These are phyloP conservation scores for Pinus tabuliformis DNA, from an alignment of 75 land plant genomes.

Conservation along the genomic window DNA sequence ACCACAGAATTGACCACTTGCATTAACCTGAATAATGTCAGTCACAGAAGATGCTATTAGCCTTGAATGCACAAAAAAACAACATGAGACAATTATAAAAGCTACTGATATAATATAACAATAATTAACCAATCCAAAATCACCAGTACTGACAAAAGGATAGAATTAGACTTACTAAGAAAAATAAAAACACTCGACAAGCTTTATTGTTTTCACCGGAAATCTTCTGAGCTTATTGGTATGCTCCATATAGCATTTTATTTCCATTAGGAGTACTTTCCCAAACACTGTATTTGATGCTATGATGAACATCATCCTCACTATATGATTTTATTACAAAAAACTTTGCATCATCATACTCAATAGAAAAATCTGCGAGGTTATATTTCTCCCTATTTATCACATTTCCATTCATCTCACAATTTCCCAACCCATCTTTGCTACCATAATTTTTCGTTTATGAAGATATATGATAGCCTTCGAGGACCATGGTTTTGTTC, in stretches of 20 bases:
- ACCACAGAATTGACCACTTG: constrained; percentile 80
- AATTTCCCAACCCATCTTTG: constrained; percentile 36
- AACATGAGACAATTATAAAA: background rate
- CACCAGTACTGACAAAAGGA: too few species aligned
- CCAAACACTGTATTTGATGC: too few species aligned
- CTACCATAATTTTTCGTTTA: constrained; percentile 13
- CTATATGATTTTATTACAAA: too few species aligned
- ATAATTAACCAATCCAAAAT: too few species aligned
- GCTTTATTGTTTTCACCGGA: too few species aligned
- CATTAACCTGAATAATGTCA: constrained; percentile 50
- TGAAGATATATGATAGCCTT: constrained; percentile 36
- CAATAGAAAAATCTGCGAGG: constrained; percentile 25
- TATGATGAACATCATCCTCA: too few species aligned
- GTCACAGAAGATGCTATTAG: background rate
- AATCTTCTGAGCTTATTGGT: too few species aligned
- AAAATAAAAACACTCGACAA: too few species aligned
- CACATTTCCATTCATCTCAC: constrained; percentile 21
- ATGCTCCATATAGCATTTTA: too few species aligned
- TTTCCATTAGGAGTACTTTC: too few species aligned
- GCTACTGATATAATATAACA: background rate
- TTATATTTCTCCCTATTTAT: constrained; percentile 37
- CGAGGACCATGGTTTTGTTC: constrained; percentile 94
- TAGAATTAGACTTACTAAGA: too few species aligned
- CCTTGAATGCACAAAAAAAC: background rate
- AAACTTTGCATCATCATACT: constrained; percentile 19